phyloP scores from a whole-genome alignment of 2,329 filamentous ascomycete genomes.

The Nothomitra cinnamomea region DNA sequence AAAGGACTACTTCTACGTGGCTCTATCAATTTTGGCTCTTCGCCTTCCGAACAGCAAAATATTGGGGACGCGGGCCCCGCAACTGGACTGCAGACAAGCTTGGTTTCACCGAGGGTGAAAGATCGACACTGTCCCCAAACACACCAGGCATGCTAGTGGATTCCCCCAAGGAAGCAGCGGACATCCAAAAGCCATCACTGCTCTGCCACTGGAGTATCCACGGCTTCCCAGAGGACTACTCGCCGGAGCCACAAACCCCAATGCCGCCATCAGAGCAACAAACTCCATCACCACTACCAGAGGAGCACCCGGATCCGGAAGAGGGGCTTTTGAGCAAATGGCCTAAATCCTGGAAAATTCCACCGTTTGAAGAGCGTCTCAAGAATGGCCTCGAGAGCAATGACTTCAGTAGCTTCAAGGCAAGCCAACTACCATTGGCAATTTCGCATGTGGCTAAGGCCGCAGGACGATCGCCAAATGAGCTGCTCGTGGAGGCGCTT shows the following conservation, averaged over 20 bases:
- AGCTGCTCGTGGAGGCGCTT: slow-evolving; percentile 15
- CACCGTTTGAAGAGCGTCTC: slow-evolving; percentile 10
- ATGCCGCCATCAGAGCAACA: no score
- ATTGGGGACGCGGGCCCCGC: slow-evolving; percentile 16
- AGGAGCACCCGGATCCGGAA: background rate
- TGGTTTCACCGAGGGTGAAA: slow-evolving; percentile 6
- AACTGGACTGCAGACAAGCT: slow-evolving; percentile 15
- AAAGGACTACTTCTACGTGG: slow-evolving; percentile 15
- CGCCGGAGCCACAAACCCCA: no score
- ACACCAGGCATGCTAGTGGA: background rate
- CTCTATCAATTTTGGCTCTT: slow-evolving; percentile 21
- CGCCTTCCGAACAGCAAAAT: slow-evolving; percentile 16
- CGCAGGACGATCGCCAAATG: slow-evolving; percentile 10
- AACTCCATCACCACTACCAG: slow-evolving; percentile 1
- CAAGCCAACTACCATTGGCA: slow-evolving; percentile 13
- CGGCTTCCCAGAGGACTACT: background rate
- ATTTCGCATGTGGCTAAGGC: slow-evolving; percentile 13
- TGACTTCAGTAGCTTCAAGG: slow-evolving; percentile 8
- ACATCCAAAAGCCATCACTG: slow-evolving; percentile 7
- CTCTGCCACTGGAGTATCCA: slow-evolving; percentile 13
- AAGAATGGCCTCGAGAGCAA: slow-evolving; percentile 12
- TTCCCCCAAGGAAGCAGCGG: background rate
- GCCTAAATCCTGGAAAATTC: slow-evolving; percentile 5
- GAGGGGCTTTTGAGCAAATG: slow-evolving; percentile 3
- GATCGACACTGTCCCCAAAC: slow-evolving; percentile 1